A percentile compares a stretch with the other conserved stretches of the same genome.
Conservation (phyloP, 768 basidiomycete species). For the Naematelia aurantialba region DNA sequence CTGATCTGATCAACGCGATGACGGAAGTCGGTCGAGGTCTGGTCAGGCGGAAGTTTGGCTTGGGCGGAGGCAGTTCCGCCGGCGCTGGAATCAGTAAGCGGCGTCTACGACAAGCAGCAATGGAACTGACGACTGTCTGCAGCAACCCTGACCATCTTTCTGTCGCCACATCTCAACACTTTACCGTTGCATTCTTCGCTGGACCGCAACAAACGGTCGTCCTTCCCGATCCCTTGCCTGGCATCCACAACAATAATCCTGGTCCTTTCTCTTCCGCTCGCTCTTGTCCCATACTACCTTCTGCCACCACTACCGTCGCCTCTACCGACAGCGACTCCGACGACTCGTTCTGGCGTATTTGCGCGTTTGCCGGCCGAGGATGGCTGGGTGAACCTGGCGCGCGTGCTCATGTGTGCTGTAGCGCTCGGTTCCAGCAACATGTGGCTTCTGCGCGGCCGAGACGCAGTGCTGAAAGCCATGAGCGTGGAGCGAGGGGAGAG, state of each 20-base stretch:
- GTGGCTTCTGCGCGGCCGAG: conserved; percentile 42
- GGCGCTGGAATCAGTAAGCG: conserved; percentile 46
- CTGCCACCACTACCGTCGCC: conserved; percentile 19
- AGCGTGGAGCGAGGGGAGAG: conserved; percentile 43
- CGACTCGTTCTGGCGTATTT: conserved; percentile 33
- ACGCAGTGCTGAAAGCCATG: conserved; percentile 32
- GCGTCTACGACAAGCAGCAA: neutral
- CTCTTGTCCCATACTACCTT: conserved; percentile 49
- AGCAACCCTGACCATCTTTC: conserved; percentile 43
- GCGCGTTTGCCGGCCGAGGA: conserved; percentile 29
- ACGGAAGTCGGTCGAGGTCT: conserved; percentile 9
- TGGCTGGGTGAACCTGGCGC: conserved; percentile 43
- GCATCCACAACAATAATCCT: conserved; percentile 32
- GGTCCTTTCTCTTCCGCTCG: conserved; percentile 39
- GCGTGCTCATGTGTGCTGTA: conserved; percentile 40
- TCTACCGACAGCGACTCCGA: conserved; percentile 11
- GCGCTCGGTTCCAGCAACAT: conserved; percentile 33
- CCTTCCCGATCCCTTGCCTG: conserved; percentile 43
- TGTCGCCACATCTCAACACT: conserved; percentile 47
- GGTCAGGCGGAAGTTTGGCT: conserved; percentile 17
- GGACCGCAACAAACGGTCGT: conserved; percentile 34
- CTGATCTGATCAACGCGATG: conserved; percentile 1
- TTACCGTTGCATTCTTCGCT: conserved; percentile 42
- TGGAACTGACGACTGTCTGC: neutral
- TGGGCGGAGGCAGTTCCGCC: conserved; percentile 32